phyloP scores from a whole-genome alignment of 345 rosid species.

The Atalantia buxifolia region DNA sequence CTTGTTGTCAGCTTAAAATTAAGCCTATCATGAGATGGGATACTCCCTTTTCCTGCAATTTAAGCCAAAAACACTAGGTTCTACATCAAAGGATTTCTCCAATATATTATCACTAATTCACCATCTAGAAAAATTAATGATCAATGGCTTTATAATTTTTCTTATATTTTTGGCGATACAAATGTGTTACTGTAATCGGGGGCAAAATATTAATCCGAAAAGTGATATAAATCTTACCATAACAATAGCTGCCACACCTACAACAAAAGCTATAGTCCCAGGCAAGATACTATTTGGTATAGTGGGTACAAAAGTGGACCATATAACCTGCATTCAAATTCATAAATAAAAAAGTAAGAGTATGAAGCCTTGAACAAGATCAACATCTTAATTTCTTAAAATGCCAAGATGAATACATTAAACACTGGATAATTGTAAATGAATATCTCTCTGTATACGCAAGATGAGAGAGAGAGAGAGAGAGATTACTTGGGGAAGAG shows the following conservation, averaged over 20 bases:
- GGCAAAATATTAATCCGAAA: conserved; percentile 4
- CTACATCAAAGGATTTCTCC: not conserved
- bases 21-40: not conserved
- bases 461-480: conserved; percentile 9
- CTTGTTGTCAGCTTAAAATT: not conserved
- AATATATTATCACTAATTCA: not conserved
- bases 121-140: not conserved
- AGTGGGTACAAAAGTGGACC: conserved; percentile 89
- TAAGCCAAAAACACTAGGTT: not conserved
- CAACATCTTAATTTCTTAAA: not conserved
- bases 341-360: not conserved
- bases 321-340: conserved; percentile 58
- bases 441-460: not conserved
- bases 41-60: not conserved
- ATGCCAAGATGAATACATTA: not conserved
- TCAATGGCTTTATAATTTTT: not conserved
- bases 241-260: conserved; percentile 62
- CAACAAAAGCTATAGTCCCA: conserved; percentile 50
- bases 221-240: conserved; percentile 52
- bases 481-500: conserved; percentile 69
- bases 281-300: conserved; percentile 70
- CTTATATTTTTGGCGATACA: not conserved
- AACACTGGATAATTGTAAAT: not conserved
- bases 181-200: not conserved
- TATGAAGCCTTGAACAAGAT: not conserved